A percentile compares a stretch with the other conserved stretches of the same genome.
These are phyloP conservation scores for Apophysomyces elegans DNA, from an alignment of 371 early-diverging fungal species.

Conservation along the genomic window DNA sequence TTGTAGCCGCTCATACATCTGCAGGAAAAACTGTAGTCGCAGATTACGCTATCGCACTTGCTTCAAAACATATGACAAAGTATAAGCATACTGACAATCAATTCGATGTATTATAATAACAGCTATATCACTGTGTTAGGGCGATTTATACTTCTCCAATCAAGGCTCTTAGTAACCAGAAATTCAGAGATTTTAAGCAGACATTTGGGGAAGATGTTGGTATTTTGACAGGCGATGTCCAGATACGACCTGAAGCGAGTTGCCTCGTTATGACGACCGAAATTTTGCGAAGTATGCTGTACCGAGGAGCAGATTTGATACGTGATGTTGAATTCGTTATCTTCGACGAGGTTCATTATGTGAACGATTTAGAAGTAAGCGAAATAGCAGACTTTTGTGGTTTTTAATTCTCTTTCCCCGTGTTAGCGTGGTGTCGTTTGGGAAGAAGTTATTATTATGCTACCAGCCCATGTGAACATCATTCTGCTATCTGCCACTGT, in stretches of 20 bases:
- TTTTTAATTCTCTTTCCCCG: background rate
- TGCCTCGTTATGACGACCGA: slow-evolving; percentile 99
- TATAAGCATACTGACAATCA: slow-evolving; percentile 17
- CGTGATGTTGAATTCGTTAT: slow-evolving; percentile 99
- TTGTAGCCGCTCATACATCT: slow-evolving; percentile 99
- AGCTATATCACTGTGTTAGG: slow-evolving; percentile 28
- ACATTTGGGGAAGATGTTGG: slow-evolving; percentile 96
- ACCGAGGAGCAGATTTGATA: slow-evolving; percentile 96
- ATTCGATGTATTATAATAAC: no score
- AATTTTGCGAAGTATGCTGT: slow-evolving; percentile 98
- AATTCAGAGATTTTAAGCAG: slow-evolving; percentile 96
- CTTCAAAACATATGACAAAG: slow-evolving; percentile 94
- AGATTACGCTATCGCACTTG: slow-evolving; percentile 97
- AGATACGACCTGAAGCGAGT: slow-evolving; percentile 95
- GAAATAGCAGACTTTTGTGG: background rate
- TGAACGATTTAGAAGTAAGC: slow-evolving; percentile 92
- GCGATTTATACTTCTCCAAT: slow-evolving; percentile 99
- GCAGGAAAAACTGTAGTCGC: slow-evolving; percentile 99
- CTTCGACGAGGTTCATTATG: slow-evolving; percentile 99
- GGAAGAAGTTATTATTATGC: slow-evolving; percentile 99
- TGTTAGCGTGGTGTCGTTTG: slow-evolving; percentile 97
- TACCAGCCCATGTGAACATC: slow-evolving; percentile 93
- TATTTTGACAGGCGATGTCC: slow-evolving; percentile 99
- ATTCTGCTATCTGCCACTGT: slow-evolving; percentile 98
- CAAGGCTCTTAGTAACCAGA: slow-evolving; percentile 99